Conservation (phyloP, 1,284 basidiomycete genomes). For the Ceratorhiza oryzae-sativae region DNA sequence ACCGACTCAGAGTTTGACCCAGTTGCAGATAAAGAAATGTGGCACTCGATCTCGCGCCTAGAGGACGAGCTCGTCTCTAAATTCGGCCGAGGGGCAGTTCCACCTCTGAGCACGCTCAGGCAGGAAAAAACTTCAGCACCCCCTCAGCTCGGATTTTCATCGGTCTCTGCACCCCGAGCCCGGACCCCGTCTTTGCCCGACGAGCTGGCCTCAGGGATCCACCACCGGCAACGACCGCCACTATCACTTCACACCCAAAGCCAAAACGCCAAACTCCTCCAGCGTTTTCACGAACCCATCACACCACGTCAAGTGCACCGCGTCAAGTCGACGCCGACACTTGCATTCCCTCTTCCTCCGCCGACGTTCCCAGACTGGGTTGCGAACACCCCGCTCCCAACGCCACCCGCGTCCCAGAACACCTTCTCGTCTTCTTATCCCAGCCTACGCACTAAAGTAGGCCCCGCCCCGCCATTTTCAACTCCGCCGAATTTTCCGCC, state of each 20-base stretch:
- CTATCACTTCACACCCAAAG: neutral
- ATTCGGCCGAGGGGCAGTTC: conserved; percentile 35
- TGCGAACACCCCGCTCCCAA: conserved; percentile 25
- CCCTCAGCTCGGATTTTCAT: neutral
- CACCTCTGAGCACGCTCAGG: conserved; percentile 12
- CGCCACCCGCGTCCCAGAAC: neutral
- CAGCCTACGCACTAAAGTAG: conserved; percentile 8
- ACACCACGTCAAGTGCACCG: conserved; percentile 25
- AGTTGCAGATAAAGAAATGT: conserved; percentile 26
- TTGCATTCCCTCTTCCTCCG: conserved; percentile 28
- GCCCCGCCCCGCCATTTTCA: conserved; percentile 25
- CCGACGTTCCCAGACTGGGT: conserved; percentile 22
- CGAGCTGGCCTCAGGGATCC: conserved; percentile 8
- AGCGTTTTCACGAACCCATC: conserved; percentile 29
- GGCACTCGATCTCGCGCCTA: conserved; percentile 20
- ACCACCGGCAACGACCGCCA: neutral
- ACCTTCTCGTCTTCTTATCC: neutral
- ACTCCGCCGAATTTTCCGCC: conserved; percentile 29
- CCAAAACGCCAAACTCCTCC: conserved; percentile 21
- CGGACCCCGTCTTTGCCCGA: conserved; percentile 13
- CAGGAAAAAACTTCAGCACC: conserved; percentile 32
- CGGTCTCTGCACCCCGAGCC: neutral
- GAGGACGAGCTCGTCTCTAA: conserved; percentile 35
- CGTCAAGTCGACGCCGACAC: conserved; percentile 23
- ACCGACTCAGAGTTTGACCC: conserved; percentile 33